Evolutionary conservation across 1,284 basidiomycete genomes (phyloP).

Genomic region (Puccinia horiana): DNA sequence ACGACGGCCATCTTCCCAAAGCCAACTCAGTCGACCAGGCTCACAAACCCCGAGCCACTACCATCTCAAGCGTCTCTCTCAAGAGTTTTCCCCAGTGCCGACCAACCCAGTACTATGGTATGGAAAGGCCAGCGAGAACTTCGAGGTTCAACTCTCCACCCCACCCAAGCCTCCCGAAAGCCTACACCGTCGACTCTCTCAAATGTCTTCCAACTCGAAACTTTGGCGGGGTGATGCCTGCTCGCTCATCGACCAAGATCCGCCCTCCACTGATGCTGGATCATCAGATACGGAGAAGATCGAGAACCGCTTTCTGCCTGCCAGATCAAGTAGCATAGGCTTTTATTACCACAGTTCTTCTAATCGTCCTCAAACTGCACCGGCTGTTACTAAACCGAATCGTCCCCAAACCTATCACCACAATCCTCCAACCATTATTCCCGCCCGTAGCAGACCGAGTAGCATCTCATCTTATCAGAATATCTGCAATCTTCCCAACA

Average conservation of each 20-base stretch:
- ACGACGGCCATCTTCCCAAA: neutral
- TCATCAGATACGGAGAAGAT: too few relatives aligned
- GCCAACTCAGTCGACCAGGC: neutral
- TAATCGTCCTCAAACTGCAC: too few relatives aligned
- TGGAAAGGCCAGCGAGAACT: constrained; percentile 1
- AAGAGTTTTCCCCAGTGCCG: neutral
- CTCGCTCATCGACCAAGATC: neutral
- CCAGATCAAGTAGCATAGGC: too few relatives aligned
- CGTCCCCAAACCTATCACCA: too few relatives aligned
- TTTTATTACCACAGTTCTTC: too few relatives aligned
- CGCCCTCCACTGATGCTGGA: too few relatives aligned
- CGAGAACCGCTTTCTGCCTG: too few relatives aligned
- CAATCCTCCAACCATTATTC: too few relatives aligned
- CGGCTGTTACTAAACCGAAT: too few relatives aligned
- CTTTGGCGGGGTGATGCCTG: neutral
- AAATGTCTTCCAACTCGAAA: neutral
- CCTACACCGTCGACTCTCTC: neutral
- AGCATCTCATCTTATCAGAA: neutral
- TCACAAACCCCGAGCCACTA: neutral
- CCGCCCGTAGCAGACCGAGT: too few relatives aligned
- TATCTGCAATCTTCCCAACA: neutral
- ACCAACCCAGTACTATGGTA: neutral
- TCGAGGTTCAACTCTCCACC: neutral
- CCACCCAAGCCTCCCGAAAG: neutral
- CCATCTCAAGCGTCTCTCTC: constrained; percentile 8